These are phyloP conservation scores for Pseudonitzschia pungens DNA, from an alignment of 108 stramenopile species.

Conservation along the genomic window DNA sequence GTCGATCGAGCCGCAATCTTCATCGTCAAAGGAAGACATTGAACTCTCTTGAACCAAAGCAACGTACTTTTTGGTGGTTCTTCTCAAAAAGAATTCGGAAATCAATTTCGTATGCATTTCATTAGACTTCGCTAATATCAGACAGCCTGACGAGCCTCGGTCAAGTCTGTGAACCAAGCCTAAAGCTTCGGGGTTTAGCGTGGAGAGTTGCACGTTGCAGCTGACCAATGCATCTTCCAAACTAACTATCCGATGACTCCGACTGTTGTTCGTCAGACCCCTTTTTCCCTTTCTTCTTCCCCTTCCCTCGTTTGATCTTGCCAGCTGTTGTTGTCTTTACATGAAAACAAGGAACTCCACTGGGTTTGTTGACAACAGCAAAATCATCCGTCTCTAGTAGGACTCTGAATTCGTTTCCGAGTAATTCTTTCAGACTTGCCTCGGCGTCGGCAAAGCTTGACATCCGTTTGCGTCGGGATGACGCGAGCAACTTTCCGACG, in stretches of 20 bases:
- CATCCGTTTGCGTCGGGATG: constrained; percentile 35
- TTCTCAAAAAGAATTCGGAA: constrained; percentile 62
- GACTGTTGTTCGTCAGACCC: background rate
- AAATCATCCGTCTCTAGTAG: constrained; percentile 61
- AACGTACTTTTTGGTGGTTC: constrained; percentile 57
- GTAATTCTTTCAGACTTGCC: constrained; percentile 35
- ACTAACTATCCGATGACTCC: constrained; percentile 47
- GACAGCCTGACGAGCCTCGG: constrained; percentile 70
- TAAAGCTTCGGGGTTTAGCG: constrained; percentile 57
- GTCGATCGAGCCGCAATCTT: constrained; percentile 32
- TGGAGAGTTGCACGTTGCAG: constrained; percentile 56
- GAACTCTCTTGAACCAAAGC: constrained; percentile 43
- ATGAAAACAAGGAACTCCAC: constrained; percentile 69
- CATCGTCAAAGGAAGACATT: constrained; percentile 5
- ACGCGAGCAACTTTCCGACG: constrained; percentile 58
- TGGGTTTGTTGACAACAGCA: constrained; percentile 64
- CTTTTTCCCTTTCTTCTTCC: constrained; percentile 20
- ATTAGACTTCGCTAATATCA: constrained; percentile 72
- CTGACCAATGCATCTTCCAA: constrained; percentile 73
- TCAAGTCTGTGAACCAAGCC: constrained; percentile 83
- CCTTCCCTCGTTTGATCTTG: constrained; percentile 42
- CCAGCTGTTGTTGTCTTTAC: constrained; percentile 59
- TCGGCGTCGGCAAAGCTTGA: constrained; percentile 26
- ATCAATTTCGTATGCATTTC: constrained; percentile 58
- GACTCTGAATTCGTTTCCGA: constrained; percentile 53